Evolutionary conservation across 1,284 basidiomycete genomes (phyloP), one percentile per base, ranked within the genome.

Genomic region (Marasmius sp.): DNA sequence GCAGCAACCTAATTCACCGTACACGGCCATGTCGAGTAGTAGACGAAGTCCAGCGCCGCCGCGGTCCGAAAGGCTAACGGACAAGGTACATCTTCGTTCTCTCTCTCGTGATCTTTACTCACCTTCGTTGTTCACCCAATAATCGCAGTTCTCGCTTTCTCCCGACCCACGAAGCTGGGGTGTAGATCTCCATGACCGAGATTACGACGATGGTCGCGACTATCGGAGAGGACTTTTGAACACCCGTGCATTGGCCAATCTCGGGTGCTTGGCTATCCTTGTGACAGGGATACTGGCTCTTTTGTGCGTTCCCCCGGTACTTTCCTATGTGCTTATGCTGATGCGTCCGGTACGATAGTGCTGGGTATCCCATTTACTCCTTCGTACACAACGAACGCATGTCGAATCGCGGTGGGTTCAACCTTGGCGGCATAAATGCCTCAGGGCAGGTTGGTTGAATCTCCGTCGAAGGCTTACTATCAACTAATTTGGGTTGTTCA

Each of bases 391-490:
- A 34, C 16, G 34, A 34, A 52, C 16, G 16, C 22, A 22, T 33
- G 50, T 52, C 50, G 18, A 33, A 18, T 12, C n/a, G 50, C 11
- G 50, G 50, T 27, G 50, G 50, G 34, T 52, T 52, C 71, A 92
- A 92, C 69, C 69, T 93, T 20, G 92, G 92, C 37, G 92, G 93
- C 4, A 90, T 85, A 63, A 95, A 95, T 71, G 85, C 85, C 7
- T 84, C 85, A 14, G 93, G 93, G 43, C 92, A 94, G 77, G 85
- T 82, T 64, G 12, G 57, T 55, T n/a, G 12, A 14, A 2, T 22
- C 20, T 20, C 37, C 5, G 3, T 20, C 10, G 14, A 22, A 83
- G 83, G 7, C 16, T 34, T 12, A 36, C 27, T 3, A 12, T 20
- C 78, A 65, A 84, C 84, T 56, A 72, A 76, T 0, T 78, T 78